Evolutionary conservation across 2,329 filamentous ascomycete genomes (phyloP).

Genomic region (Intubia oerlemansii): DNA sequence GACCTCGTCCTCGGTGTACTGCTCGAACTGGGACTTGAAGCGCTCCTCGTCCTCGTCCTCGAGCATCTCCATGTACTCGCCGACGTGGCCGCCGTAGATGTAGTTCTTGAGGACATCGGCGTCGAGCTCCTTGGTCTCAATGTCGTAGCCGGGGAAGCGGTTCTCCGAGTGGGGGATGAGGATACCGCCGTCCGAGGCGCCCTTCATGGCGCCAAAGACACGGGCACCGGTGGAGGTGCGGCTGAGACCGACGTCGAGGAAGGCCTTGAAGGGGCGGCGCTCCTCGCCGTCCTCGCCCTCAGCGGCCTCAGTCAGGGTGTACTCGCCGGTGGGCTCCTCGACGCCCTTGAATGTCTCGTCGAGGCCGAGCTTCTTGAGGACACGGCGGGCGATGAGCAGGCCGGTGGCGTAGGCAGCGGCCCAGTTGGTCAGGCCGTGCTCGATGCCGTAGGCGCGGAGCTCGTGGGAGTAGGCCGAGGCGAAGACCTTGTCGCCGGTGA

Average conservation of each 20-base stretch:
- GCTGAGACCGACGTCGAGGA: conserved; percentile 92
- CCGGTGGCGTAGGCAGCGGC: conserved; percentile 90
- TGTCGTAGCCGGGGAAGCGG: conserved; percentile 97
- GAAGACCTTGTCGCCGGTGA: conserved; percentile 96
- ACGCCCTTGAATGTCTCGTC: conserved; percentile 88
- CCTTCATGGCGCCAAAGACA: conserved; percentile 99
- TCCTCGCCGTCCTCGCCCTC: conserved; percentile 68
- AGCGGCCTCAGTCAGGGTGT: conserved; percentile 79
- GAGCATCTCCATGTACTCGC: conserved; percentile 99
- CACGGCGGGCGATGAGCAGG: conserved; percentile 89
- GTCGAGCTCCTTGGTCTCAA: conserved; percentile 95
- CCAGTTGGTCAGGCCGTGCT: conserved; percentile 99
- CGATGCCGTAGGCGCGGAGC: conserved; percentile 91
- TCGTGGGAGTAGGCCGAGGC: conserved; percentile 86
- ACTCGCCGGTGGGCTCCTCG: conserved; percentile 93
- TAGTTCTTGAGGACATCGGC: conserved; percentile 95
- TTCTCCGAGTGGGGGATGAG: conserved; percentile 96
- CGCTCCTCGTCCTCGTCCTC: conserved; percentile 99
- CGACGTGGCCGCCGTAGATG: conserved; percentile 96
- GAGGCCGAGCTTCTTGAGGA: conserved; percentile 89
- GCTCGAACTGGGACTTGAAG: conserved; percentile 93
- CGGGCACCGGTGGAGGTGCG: conserved; percentile 96
- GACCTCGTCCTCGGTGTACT: conserved; percentile 93
- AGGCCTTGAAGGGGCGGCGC: conserved; percentile 98
- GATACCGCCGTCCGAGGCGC: conserved; percentile 94